Evolutionary conservation across 768 basidiomycete species (phyloP).

Genomic region (Podaxis sp.): DNA sequence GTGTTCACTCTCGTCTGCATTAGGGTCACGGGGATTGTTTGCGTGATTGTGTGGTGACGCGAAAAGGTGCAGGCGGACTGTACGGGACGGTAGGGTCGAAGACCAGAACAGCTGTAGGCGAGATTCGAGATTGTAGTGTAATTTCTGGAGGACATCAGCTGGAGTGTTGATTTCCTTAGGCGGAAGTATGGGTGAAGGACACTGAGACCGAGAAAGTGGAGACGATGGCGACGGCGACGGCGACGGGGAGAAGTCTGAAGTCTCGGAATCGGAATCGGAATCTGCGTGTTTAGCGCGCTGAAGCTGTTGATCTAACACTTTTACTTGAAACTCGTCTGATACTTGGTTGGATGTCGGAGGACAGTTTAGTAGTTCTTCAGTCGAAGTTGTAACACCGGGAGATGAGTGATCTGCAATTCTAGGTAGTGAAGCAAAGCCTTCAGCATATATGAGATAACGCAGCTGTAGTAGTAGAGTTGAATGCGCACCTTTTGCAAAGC

Average conservation of each 20-base stretch:
- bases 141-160: slow-evolving; percentile 39
- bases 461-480: neutral
- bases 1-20: slow-evolving; percentile 24
- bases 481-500: slow-evolving; percentile 68
- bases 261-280: slow-evolving; percentile 21
- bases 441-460: neutral
- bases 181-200: slow-evolving; percentile 12
- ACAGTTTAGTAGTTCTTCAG: slow-evolving; percentile 27
- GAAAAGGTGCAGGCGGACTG: slow-evolving; percentile 62
- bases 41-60: slow-evolving; percentile 29
- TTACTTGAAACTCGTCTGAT: slow-evolving; percentile 47
- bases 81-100: slow-evolving; percentile 61
- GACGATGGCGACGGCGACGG: slow-evolving; percentile 21
- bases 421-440: slow-evolving; percentile 75
- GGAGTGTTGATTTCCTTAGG: slow-evolving; percentile 19
- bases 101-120: slow-evolving; percentile 84
- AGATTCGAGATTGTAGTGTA: slow-evolving; percentile 74
- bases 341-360: slow-evolving; percentile 29
- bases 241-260: slow-evolving; percentile 15
- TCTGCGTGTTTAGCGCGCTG: slow-evolving; percentile 26
- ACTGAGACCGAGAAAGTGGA: slow-evolving; percentile 16
- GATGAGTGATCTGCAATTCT: slow-evolving; percentile 37
- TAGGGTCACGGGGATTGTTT: neutral
- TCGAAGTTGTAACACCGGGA: slow-evolving; percentile 20
- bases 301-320: slow-evolving; percentile 53